Conservation (phyloP, 345 rosid genomes). For the Salix viminalis region DNA sequence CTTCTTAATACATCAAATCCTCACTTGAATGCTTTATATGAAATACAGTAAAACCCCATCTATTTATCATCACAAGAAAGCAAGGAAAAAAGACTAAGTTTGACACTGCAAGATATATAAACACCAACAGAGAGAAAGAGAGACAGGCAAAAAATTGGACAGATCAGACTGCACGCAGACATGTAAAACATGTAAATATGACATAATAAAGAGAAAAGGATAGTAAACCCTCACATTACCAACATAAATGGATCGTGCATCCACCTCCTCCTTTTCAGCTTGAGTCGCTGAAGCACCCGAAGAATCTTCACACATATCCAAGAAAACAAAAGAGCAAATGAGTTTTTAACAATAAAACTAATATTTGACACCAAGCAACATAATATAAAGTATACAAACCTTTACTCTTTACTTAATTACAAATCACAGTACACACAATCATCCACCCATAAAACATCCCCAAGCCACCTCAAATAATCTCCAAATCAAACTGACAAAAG, state of each 20-base stretch:
- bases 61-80: not conserved
- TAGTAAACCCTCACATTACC: conserved; percentile 79
- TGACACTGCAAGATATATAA: not conserved
- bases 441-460: not conserved
- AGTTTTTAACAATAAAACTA: not conserved
- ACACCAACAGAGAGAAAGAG: not conserved
- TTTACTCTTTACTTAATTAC: not conserved
- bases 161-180: not conserved
- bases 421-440: not conserved
- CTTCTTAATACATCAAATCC: not conserved
- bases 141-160: not conserved
- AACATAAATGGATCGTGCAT: conserved; percentile 87
- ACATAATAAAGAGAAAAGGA: conserved; percentile 12
- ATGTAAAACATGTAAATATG: not conserved
- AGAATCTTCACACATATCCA: conserved; percentile 53
- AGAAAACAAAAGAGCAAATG: not conserved
- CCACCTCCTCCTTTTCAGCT: conserved; percentile 98
- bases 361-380: not conserved
- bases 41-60: not conserved
- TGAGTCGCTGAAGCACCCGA: conserved; percentile 56
- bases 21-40: not conserved
- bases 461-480: not conserved
- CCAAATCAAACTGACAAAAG: not conserved
- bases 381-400: not conserved
- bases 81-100: not conserved